Conservation (phyloP, 2,329 filamentous ascomycete species). For the Paraphoma sp. region DNA sequence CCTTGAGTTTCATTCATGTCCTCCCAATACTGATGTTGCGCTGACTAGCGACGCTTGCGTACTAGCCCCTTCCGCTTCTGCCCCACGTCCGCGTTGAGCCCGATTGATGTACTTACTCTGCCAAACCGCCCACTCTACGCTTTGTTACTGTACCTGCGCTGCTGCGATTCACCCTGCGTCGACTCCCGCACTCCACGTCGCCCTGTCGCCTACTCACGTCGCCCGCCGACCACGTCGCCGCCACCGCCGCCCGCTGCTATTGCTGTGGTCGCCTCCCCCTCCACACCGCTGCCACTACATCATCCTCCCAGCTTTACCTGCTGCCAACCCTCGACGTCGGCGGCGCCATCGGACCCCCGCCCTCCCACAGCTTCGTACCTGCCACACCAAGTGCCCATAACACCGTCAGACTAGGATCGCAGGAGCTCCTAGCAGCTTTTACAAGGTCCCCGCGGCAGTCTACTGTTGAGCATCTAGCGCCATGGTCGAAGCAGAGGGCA, state of each 20-base stretch:
- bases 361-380: slow-evolving; percentile 17
- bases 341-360: slow-evolving; percentile 30
- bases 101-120: neutral
- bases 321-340: slow-evolving; percentile 35
- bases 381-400: slow-evolving; percentile 12
- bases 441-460: slow-evolving; percentile 17
- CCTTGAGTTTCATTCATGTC: no score
- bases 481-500: slow-evolving; percentile 96
- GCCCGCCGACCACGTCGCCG: neutral
- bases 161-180: slow-evolving; percentile 27
- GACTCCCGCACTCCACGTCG: slow-evolving; percentile 23
- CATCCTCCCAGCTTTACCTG: slow-evolving; percentile 29
- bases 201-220: slow-evolving; percentile 25
- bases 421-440: slow-evolving; percentile 18
- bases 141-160: slow-evolving; percentile 25
- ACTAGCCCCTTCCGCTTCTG: neutral
- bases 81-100: neutral
- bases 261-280: slow-evolving; percentile 24
- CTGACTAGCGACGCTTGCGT: no score
- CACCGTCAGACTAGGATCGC: slow-evolving; percentile 8
- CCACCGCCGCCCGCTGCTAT: slow-evolving; percentile 12
- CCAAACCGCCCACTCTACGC: slow-evolving; percentile 22
- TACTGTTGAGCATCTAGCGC: slow-evolving; percentile 52
- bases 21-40: no score
- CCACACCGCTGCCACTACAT: slow-evolving; percentile 37